Evolutionary conservation across 306 rosid genomes (phyloP), one percentile per base, ranked within the genome.

Genomic region (Dalbergia cochinchinensis): DNA sequence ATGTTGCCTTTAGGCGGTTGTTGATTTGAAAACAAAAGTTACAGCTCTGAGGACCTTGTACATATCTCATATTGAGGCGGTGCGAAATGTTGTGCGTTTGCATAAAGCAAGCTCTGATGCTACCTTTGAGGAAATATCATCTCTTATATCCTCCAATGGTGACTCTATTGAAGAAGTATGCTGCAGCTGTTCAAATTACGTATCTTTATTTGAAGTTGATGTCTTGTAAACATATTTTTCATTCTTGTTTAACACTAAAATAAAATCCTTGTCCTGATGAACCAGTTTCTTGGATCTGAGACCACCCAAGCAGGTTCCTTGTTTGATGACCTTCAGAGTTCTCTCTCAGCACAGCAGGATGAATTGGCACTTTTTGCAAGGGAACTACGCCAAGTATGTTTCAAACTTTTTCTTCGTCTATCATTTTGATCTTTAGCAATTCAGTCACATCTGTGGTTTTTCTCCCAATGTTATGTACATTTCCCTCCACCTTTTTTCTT

Each of bases 41-140:
- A 74, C 87, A 58, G 80, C 85, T 72, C 79, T 91, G 37, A 91
- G 92, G 89, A 68, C 83, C 42, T 73, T 88, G 85, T 93, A 86
- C 71, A 50, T 77, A 65, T 82, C 85, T 26, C 85, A 96, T 76
- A 74, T 90, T 15, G 97, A 96, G 86, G 97, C 90, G 26, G 82
- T 89, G 78, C 94, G 93, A 86, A 96, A 96, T 84, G 96, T 93
- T 69, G 98, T 96, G 74, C 91, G 92, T 72, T 90, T 96, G 87
- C 98, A 93, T 85, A 87, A 79, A 84, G 92, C 99, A 1, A 71
- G 69, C 85, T 93, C 96, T 19, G 85, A 91, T 85, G 94, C 96
- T 83, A 77, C 85, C 45, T 80, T 96, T 55, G 94, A 88, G 80
- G 97, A 96, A 79, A 68, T 96, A 64, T 82, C 89, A 26, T 89